Percentiles rank a stretch among this genome's conserved stretches.
Evolutionary conservation across 1,139 yeast species (phyloP).

Genomic region (Meyerozyma smithsonii): DNA sequence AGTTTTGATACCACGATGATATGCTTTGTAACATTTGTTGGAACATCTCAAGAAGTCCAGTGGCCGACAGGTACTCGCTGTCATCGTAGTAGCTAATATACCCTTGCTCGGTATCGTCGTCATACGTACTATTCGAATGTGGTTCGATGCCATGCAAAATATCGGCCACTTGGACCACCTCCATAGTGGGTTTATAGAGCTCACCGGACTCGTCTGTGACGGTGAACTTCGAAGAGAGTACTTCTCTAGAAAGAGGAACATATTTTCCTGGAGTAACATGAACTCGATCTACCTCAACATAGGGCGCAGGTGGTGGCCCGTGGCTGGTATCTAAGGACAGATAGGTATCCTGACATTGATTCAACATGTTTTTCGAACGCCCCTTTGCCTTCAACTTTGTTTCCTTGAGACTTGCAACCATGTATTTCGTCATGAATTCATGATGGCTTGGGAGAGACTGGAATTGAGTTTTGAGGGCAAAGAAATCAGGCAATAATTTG

Average conservation of each 20-base stretch:
- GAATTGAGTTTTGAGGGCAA: slow-evolving; percentile 45
- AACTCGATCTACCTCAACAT: slow-evolving; percentile 44
- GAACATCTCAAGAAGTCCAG: not conserved
- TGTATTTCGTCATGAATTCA: slow-evolving; percentile 20
- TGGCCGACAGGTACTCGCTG: not conserved
- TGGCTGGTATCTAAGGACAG: slow-evolving; percentile 47
- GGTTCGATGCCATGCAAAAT: slow-evolving; percentile 13
- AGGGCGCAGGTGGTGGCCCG: slow-evolving; percentile 47
- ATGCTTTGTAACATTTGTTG: not conserved
- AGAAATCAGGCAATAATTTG: slow-evolving; percentile 49
- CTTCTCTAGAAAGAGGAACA: slow-evolving; percentile 36
- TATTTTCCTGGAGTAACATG: slow-evolving; percentile 41
- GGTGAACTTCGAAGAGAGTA: slow-evolving; percentile 31
- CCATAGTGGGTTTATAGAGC: slow-evolving; percentile 14
- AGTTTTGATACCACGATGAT: not conserved
- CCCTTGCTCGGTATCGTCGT: not conserved
- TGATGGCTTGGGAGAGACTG: slow-evolving; percentile 26
- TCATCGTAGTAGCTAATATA: slow-evolving; percentile 1
- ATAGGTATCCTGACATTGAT: slow-evolving; percentile 43
- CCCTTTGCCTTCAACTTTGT: slow-evolving; percentile 22
- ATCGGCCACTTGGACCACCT: slow-evolving; percentile 20
- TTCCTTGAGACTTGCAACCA: slow-evolving; percentile 23
- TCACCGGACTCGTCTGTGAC: slow-evolving; percentile 37
- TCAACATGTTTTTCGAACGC: slow-evolving; percentile 19
- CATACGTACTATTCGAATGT: slow-evolving; percentile 13